phyloP scores from a whole-genome alignment of 2,329 filamentous ascomycete species.

The Aspergillus hiratsukae region DNA sequence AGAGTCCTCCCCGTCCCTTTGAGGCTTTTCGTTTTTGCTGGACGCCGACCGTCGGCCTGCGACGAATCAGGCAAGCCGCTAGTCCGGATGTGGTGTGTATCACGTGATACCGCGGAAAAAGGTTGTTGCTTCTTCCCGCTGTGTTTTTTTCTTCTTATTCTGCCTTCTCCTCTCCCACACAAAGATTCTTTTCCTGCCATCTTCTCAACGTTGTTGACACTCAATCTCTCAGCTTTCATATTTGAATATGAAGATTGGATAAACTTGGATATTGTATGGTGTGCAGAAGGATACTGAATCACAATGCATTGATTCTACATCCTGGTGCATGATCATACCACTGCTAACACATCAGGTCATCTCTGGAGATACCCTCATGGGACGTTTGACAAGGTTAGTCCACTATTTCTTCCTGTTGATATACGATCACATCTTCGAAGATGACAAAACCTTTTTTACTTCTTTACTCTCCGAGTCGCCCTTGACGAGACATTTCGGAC shows the following conservation, averaged over 20 bases:
- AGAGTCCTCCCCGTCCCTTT: neutral
- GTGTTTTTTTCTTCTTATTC: constrained; percentile 9
- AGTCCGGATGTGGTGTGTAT: constrained; percentile 6
- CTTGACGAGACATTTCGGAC: constrained; percentile 61
- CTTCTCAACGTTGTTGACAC: constrained; percentile 7
- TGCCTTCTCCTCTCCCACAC: constrained; percentile 4
- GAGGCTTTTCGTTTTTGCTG: constrained; percentile 10
- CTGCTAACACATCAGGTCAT: constrained; percentile 18
- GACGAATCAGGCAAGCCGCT: constrained; percentile 11
- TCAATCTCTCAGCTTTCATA: neutral
- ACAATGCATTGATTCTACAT: neutral
- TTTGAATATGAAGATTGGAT: neutral
- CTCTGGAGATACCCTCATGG: neutral
- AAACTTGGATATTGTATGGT: neutral
- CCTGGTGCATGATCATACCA: constrained; percentile 2
- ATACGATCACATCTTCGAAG: constrained; percentile 35
- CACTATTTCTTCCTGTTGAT: constrained; percentile 2
- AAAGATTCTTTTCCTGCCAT: constrained; percentile 11
- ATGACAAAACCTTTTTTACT: constrained; percentile 58
- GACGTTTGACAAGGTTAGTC: constrained; percentile 21
- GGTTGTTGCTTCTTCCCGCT: constrained; percentile 4
- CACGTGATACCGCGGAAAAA: constrained; percentile 13
- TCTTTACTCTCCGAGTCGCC: constrained; percentile 64
- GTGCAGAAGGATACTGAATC: neutral
- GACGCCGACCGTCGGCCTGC: constrained; percentile 1